Evolutionary conservation across 805 yeast genomes (phyloP).

Genomic region (Phaffomyces thermotolerans): DNA sequence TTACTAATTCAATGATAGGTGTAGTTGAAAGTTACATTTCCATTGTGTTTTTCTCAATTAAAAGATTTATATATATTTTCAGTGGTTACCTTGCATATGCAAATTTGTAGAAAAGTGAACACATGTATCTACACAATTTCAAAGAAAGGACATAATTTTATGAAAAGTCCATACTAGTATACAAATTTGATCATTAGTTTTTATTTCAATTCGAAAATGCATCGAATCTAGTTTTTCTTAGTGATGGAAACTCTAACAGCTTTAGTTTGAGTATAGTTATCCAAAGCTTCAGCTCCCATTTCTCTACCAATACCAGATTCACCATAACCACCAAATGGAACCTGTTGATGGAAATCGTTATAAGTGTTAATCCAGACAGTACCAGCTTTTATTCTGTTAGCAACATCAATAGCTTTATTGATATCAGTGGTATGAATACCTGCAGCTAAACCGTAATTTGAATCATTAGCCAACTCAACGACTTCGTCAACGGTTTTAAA

Average conservation of each 20-base stretch:
- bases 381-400: slow-evolving; percentile 75
- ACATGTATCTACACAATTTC: no score
- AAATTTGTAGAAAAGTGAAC: no score
- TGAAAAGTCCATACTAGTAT: background rate
- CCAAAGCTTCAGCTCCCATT: slow-evolving; percentile 82
- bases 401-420: slow-evolving; percentile 66
- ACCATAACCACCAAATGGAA: slow-evolving; percentile 92
- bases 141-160: background rate
- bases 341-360: slow-evolving; percentile 78
- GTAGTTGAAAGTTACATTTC: no score
- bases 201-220: background rate
- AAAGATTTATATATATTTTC: no score
- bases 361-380: slow-evolving; percentile 88
- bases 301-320: slow-evolving; percentile 92
- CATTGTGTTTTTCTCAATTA: no score
- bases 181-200: background rate
- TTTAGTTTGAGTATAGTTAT: slow-evolving; percentile 78
- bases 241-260: slow-evolving; percentile 52
- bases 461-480: slow-evolving; percentile 67
- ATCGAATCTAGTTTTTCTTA: slow-evolving; percentile 6
- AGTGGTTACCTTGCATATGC: no score
- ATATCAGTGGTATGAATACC: slow-evolving; percentile 79
- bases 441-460: slow-evolving; percentile 83
- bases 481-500: slow-evolving; percentile 81
- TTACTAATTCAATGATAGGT: no score